Percentiles rank a stretch among this genome's conserved stretches.
phyloP scores from a whole-genome alignment of 2,329 filamentous ascomycete genomes.

The Chrysoporthe puriensis region DNA sequence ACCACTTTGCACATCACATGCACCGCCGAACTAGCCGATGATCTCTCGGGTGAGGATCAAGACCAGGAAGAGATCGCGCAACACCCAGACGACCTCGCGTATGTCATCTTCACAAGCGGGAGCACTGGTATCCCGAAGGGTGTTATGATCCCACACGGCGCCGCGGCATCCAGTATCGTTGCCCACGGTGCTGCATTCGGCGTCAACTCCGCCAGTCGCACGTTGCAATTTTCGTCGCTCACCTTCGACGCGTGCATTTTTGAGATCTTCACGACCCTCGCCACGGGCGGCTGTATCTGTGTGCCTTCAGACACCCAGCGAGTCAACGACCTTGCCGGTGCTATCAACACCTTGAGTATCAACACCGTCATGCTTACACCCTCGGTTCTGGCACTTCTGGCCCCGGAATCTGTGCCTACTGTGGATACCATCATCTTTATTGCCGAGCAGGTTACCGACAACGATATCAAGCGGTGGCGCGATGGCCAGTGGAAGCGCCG shows the following conservation, averaged over 20 bases:
- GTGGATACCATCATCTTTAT: constrained; percentile 2
- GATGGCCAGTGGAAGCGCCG: constrained; percentile 44
- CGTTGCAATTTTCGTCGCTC: constrained; percentile 40
- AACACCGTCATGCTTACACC: constrained; percentile 28
- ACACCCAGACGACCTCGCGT: not conserved
- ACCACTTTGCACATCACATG: not conserved
- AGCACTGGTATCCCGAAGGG: constrained; percentile 59
- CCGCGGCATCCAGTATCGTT: not conserved
- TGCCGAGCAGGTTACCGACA: constrained; percentile 4
- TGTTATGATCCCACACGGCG: constrained; percentile 42
- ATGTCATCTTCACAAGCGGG: constrained; percentile 57
- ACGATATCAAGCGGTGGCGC: constrained; percentile 41
- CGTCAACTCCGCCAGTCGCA: constrained; percentile 34
- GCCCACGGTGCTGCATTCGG: constrained; percentile 30
- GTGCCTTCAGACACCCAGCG: constrained; percentile 44
- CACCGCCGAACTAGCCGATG: not conserved
- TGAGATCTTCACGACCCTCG: constrained; percentile 30
- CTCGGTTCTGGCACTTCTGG: constrained; percentile 21
- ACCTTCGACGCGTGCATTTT: constrained; percentile 39
- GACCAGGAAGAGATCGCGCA: no score
- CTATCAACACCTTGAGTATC: constrained; percentile 29
- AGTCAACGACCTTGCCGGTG: constrained; percentile 39
- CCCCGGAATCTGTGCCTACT: constrained; percentile 18
- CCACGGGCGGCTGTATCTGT: constrained; percentile 38
- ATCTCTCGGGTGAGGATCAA: no score